Conservation (phyloP, 192 early-diverging fungal species). For the Mortierella alpina region DNA sequence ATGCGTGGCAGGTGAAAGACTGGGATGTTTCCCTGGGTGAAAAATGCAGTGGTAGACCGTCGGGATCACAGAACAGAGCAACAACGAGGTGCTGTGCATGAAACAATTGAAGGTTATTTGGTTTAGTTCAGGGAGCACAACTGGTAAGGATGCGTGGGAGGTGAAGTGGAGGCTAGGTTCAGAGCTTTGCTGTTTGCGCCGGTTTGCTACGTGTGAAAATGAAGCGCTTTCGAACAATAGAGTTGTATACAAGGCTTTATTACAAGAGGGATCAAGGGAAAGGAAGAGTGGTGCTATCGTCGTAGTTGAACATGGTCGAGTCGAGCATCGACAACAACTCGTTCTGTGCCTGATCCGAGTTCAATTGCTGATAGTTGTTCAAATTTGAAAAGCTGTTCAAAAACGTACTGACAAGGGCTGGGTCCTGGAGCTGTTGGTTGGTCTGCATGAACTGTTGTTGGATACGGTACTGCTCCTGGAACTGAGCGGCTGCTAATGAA, state of each 20-base stretch:
- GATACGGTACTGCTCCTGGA: conserved; percentile 21
- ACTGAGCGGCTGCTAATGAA: conserved; percentile 6
- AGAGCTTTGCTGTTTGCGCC: no score
- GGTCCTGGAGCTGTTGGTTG: conserved; percentile 41
- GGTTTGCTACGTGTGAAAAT: no score
- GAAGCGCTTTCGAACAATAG: no score
- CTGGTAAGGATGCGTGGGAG: no score
- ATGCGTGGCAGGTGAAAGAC: no score
- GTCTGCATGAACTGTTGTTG: conserved; percentile 15
- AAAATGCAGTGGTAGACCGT: no score
- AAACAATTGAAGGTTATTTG: no score
- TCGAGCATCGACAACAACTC: conserved; percentile 44
- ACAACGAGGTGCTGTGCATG: no score
- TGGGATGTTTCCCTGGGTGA: no score
- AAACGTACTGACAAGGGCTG: conserved; percentile 17
- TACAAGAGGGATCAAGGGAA: not conserved
- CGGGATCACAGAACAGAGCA: no score
- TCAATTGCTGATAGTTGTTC: conserved; percentile 49
- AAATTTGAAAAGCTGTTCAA: conserved; percentile 40
- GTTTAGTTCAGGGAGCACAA: no score
- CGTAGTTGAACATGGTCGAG: conserved; percentile 26
- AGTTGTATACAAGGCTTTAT: not conserved
- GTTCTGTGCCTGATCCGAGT: conserved; percentile 44
- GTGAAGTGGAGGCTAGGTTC: no score
- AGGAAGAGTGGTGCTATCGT: not conserved